phyloP scores from a whole-genome alignment of 495 filamentous ascomycete genomes.

The Annulohypoxylon nitens region DNA sequence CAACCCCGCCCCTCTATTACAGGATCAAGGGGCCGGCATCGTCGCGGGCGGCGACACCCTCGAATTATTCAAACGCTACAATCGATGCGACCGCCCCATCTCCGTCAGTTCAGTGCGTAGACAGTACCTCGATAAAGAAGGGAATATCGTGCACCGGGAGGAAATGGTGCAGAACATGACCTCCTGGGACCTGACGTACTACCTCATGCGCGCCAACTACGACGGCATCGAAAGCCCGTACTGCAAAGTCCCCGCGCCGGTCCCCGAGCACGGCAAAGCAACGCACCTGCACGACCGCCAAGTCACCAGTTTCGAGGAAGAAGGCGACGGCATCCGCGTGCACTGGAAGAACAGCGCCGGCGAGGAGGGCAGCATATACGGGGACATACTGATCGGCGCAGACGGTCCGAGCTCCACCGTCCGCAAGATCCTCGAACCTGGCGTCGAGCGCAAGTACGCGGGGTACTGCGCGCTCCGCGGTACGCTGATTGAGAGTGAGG shows the following conservation, averaged over 20 bases:
- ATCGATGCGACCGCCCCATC: constrained; percentile 53
- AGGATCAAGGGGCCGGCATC: constrained; percentile 70
- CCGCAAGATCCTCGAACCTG: constrained; percentile 60
- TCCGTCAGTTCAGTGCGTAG: constrained; percentile 54
- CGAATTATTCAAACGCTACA: constrained; percentile 53
- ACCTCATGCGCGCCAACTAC: constrained; percentile 67
- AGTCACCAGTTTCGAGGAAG: constrained; percentile 60
- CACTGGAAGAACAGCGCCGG: constrained; percentile 55
- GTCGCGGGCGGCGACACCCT: constrained; percentile 59
- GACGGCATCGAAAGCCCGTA: constrained; percentile 65
- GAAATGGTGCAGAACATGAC: constrained; percentile 62
- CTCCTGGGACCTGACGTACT: constrained; percentile 69
- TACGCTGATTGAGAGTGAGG: constrained; percentile 60
- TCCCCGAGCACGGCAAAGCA: constrained; percentile 56
- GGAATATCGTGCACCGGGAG: constrained; percentile 58
- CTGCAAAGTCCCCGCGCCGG: constrained; percentile 54
- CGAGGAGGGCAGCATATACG: constrained; percentile 51
- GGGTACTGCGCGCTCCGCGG: constrained; percentile 70
- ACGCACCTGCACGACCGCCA: constrained; percentile 61
- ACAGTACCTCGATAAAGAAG: constrained; percentile 61
- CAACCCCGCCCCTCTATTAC: constrained; percentile 58
- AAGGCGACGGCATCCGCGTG: constrained; percentile 55
- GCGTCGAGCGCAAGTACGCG: constrained; percentile 64
- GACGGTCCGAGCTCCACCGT: constrained; percentile 69
- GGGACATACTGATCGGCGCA: constrained; percentile 66